Evolutionary conservation across 129 eudicot genomes (phyloP).

Genomic region (Rutidosis leptorrhynchoides): DNA sequence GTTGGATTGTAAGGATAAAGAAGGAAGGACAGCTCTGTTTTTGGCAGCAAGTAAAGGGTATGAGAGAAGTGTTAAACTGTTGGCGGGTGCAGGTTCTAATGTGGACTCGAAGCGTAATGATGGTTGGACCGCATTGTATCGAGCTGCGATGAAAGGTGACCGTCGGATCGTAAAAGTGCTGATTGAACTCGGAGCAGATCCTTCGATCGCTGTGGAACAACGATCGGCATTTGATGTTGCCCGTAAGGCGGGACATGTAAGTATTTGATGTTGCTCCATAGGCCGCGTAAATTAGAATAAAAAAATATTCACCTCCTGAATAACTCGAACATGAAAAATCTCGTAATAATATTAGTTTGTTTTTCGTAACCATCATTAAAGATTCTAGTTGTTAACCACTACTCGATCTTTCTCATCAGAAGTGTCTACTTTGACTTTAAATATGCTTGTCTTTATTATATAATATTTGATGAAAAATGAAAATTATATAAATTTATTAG

Average conservation of each 20-base stretch:
- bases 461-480: too few species aligned
- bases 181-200: constrained; percentile 57
- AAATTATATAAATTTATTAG: too few species aligned
- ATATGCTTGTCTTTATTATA: too few species aligned
- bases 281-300: too few species aligned
- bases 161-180: constrained; percentile 58
- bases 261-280: too few species aligned
- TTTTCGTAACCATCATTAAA: too few species aligned
- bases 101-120: constrained; percentile 67
- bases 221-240: constrained; percentile 61
- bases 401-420: too few species aligned
- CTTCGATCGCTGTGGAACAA: constrained; percentile 42
- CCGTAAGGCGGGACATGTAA: constrained; percentile 65
- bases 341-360: too few species aligned
- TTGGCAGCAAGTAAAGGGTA: constrained; percentile 60
- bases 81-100: constrained; percentile 54
- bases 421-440: too few species aligned
- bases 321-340: too few species aligned
- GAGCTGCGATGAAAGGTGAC: constrained; percentile 61
- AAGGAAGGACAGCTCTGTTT: constrained; percentile 56
- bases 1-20: constrained; percentile 60
- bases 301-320: too few species aligned
- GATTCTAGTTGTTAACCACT: too few species aligned
- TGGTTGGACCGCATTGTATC: constrained; percentile 55
- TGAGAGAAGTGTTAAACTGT: constrained; percentile 36